Evolutionary conservation across 129 eudicot species (phyloP).

Genomic region (Flaveria robusta): DNA sequence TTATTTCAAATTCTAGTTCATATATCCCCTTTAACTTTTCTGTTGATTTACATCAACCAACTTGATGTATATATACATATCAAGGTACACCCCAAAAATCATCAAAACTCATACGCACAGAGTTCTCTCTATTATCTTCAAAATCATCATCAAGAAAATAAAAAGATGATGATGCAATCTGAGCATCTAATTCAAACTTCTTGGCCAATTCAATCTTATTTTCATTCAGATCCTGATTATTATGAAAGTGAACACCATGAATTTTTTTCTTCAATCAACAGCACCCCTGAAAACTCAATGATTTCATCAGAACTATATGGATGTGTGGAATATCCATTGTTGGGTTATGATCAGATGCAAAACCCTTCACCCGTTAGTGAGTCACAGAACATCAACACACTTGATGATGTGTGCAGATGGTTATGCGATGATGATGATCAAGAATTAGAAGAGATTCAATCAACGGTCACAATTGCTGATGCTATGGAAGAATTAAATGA

Average conservation of each 20-base stretch:
- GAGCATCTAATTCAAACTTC: slow-evolving; percentile 45
- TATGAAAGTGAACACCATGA: slow-evolving; percentile 23
- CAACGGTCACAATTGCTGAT: slow-evolving; percentile 9
- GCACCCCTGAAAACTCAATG: slow-evolving; percentile 42
- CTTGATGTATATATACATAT: slow-evolving; percentile 37
- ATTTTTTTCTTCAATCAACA: slow-evolving; percentile 38
- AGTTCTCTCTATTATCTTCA: slow-evolving; percentile 21
- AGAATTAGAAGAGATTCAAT: slow-evolving; percentile 22
- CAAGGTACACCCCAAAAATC: slow-evolving; percentile 17
- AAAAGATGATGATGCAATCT: slow-evolving; percentile 47
- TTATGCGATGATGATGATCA: slow-evolving; percentile 42
- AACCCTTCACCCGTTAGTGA: slow-evolving; percentile 18
- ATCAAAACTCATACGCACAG: slow-evolving; percentile 28
- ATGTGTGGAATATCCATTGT: slow-evolving; percentile 30
- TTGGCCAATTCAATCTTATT: slow-evolving; percentile 44
- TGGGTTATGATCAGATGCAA: slow-evolving; percentile 40
- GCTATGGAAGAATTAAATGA: slow-evolving; percentile 28
- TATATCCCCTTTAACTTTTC: slow-evolving; percentile 35
- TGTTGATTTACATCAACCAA: slow-evolving; percentile 10
- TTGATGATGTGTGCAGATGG: slow-evolving; percentile 49
- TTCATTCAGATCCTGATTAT: slow-evolving; percentile 42
- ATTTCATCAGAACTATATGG: slow-evolving; percentile 43
- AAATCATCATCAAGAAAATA: slow-evolving; percentile 18
- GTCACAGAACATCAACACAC: slow-evolving; percentile 24
- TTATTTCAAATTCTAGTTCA: slow-evolving; percentile 29